phyloP scores from a whole-genome alignment of 2,329 filamentous ascomycete genomes.

The Neurospora sp. region DNA sequence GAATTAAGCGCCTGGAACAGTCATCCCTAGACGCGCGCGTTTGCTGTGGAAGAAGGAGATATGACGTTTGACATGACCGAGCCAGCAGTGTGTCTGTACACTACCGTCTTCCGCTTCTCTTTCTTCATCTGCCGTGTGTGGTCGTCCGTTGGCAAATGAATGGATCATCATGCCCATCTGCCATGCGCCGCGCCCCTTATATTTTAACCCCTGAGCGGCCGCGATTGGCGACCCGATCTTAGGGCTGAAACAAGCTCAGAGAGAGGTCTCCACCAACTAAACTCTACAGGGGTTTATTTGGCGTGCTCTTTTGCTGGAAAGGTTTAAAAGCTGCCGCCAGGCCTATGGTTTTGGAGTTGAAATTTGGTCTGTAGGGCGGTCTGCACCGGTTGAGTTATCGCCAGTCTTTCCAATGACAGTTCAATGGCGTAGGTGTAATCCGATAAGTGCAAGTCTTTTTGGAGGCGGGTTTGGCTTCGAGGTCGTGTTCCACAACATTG shows the following conservation, averaged over 20 bases:
- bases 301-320: not conserved
- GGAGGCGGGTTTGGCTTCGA: not conserved
- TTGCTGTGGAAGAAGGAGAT: not conserved
- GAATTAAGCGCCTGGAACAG: not conserved
- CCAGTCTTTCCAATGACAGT: not conserved
- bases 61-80: not conserved
- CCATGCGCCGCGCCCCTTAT: not conserved
- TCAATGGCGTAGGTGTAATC: not conserved
- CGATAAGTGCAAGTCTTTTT: not conserved
- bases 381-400: not conserved
- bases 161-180: not conserved
- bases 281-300: not conserved
- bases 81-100: not conserved
- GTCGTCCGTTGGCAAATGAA: not conserved
- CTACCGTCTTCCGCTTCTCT: not conserved
- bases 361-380: not conserved
- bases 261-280: not conserved
- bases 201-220: not conserved
- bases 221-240: not conserved
- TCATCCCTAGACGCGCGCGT: not conserved
- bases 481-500: not conserved
- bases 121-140: not conserved
- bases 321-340: not conserved
- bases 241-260: not conserved
- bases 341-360: not conserved